Base-by-base conservation (phyloP, 179 eudicot genomes). In the Heliamphora pulchella region DNA sequence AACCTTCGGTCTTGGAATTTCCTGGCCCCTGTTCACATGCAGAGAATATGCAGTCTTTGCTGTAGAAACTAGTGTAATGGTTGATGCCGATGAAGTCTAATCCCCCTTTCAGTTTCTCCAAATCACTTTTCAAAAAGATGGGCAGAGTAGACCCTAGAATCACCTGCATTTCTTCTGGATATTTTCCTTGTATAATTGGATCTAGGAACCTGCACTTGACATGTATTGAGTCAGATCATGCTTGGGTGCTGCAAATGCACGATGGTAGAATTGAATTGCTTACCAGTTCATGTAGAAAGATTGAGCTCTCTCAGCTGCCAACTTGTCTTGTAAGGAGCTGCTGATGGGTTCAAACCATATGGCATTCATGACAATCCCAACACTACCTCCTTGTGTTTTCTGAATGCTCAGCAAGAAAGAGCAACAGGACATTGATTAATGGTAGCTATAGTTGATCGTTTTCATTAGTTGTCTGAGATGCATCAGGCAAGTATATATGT, bases 71-170 rank as follows among this genome's bases (percentile, higher is more conserved):
- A 14, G 92, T 89, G 77, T 92, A 93, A 61, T 93, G 97, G 78
- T 93, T 93, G 68, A 92, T 87, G 48, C 97, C 97, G 53, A 92
- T 90, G 81, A 93, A 93, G 80, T 93, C 97, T 11, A 84, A 50
- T 4, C 89, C 85, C 22, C 83, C 75, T 20, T 82, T 68, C 69
- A 92, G 77, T 51, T 76, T 65, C 73, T 82, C 78, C 71, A 75
- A 39, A 69, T 90, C 88, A 10, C 82, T 55, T 53, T 64, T 51
- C 14, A 90, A 82, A 81, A 90, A 92, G 13, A 3, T 73, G 0
- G 97, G 97, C 86, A 93, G 82, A 74, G 43, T 74, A 10, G 89
- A 76, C 77, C 92, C 93, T 8, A 91, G 79, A 81, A 90, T 81
- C 54, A 63, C 77, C 53, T 79, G 82, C 94, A 92, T 93, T 48